These are phyloP conservation scores for Pyrenophora seminiperda DNA, from an alignment of 2,329 filamentous ascomycete species.

Conservation along the genomic window DNA sequence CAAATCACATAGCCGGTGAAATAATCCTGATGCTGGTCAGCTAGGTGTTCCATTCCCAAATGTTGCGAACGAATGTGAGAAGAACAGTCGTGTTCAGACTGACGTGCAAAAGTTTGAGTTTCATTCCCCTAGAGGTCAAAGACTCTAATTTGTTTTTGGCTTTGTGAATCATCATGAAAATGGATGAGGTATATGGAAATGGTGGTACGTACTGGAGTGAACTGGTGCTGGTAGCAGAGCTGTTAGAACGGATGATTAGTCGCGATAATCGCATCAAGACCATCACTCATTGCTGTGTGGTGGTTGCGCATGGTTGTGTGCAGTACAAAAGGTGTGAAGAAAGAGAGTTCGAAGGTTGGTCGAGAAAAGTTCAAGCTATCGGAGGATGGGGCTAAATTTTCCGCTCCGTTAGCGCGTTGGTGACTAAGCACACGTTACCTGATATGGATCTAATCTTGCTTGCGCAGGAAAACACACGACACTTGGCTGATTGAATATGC, in stretches of 20 bases:
- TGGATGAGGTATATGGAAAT: conserved; percentile 4
- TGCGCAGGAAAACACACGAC: too few species aligned
- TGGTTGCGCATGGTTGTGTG: conserved; percentile 6
- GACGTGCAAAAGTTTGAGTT: conserved; percentile 53
- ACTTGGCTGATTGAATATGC: too few species aligned
- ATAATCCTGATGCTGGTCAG: conserved; percentile 21
- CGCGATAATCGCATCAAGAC: neutral
- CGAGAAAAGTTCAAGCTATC: conserved; percentile 21
- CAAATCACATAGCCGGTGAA: neutral
- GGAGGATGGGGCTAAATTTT: conserved; percentile 27
- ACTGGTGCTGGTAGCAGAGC: conserved; percentile 1
- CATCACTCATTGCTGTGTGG: conserved; percentile 1
- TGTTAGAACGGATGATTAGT: conserved; percentile 2
- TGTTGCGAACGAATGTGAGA: neutral
- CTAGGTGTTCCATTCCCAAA: neutral
- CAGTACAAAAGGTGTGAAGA: conserved; percentile 11
- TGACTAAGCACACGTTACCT: conserved; percentile 15
- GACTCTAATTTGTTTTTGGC: conserved; percentile 54
- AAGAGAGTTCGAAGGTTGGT: conserved; percentile 11
- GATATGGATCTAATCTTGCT: neutral
- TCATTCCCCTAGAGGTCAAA: conserved; percentile 53
- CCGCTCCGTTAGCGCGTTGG: conserved; percentile 23
- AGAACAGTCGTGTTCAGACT: conserved; percentile 46
- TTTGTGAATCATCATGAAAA: conserved; percentile 50
- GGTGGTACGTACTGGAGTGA: conserved; percentile 21